Percentiles rank a stretch among this genome's conserved stretches.
Conservation (phyloP, 495 filamentous ascomycete genomes). For the Aspergillus affinis region DNA sequence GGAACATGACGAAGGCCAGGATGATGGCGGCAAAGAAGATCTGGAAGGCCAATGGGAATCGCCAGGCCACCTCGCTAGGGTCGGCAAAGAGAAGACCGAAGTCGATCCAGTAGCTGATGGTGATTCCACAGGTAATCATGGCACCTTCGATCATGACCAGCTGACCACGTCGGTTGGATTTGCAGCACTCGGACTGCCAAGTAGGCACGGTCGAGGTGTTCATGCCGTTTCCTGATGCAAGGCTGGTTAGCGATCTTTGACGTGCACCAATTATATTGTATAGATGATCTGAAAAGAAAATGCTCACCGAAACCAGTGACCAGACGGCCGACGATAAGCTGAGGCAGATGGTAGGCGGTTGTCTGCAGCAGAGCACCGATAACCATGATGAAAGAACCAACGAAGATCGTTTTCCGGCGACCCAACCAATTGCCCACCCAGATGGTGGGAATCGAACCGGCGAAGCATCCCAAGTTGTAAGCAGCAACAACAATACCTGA, state of each 20-base stretch:
- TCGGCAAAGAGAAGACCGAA: slow-evolving; percentile 68
- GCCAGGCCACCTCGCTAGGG: slow-evolving; percentile 65
- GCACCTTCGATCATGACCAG: slow-evolving; percentile 79
- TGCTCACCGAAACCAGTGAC: slow-evolving; percentile 56
- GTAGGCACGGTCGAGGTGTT: slow-evolving; percentile 70
- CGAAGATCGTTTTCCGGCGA: slow-evolving; percentile 66
- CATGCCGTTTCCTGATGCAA: slow-evolving; percentile 49
- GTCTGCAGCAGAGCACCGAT: slow-evolving; percentile 65
- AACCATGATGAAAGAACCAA: slow-evolving; percentile 68
- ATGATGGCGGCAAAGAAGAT: slow-evolving; percentile 66
- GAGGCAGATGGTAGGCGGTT: slow-evolving; percentile 57
- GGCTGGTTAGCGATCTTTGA: slow-evolving; percentile 5
- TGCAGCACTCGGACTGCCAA: slow-evolving; percentile 79
- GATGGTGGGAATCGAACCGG: slow-evolving; percentile 59
- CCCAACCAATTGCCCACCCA: slow-evolving; percentile 67
- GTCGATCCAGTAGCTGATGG: slow-evolving; percentile 74
- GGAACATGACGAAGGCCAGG: slow-evolving; percentile 57
- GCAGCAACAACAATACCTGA: slow-evolving; percentile 59
- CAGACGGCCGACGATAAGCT: slow-evolving; percentile 65
- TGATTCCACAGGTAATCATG: slow-evolving; percentile 70
- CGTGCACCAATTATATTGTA: not conserved
- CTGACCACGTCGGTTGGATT: slow-evolving; percentile 69
- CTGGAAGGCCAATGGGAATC: slow-evolving; percentile 74
- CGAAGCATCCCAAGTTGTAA: slow-evolving; percentile 65
- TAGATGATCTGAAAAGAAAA: too few species aligned